A percentile compares a stretch with the other conserved stretches of the same genome.
phyloP scores from a whole-genome alignment of 2,329 filamentous ascomycete genomes.

The Aspergillus sojae region DNA sequence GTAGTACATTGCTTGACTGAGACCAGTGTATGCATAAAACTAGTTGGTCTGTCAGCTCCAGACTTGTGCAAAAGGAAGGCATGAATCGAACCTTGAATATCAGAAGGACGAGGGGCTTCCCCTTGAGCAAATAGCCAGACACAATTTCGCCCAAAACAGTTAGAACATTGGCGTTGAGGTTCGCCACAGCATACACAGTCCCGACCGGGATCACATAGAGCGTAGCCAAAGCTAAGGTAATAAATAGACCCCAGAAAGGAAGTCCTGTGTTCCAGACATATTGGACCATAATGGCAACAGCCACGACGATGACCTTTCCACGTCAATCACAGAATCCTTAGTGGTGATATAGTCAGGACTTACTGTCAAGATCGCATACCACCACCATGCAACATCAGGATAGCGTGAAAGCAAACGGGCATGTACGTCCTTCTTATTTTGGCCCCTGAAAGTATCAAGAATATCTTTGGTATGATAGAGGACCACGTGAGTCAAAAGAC shows the following conservation, averaged over 20 bases:
- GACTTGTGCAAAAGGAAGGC: conserved; percentile 45
- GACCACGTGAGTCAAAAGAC: conserved; percentile 36
- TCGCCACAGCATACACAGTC: conserved; percentile 45
- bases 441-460: conserved; percentile 17
- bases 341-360: neutral
- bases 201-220: conserved; percentile 46
- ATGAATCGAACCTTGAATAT: conserved; percentile 43
- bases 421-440: conserved; percentile 41
- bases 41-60: neutral
- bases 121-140: conserved; percentile 45
- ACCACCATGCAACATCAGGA: conserved; percentile 40
- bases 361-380: conserved; percentile 39
- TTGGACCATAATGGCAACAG: conserved; percentile 32
- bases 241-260: conserved; percentile 43
- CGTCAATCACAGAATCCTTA: neutral
- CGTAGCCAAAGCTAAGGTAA: conserved; percentile 41
- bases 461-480: conserved; percentile 29
- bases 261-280: conserved; percentile 37
- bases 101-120: conserved; percentile 47
- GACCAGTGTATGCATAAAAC: conserved; percentile 65
- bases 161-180: conserved; percentile 44
- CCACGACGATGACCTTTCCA: conserved; percentile 34
- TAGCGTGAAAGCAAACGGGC: conserved; percentile 40
- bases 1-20: conserved; percentile 21
- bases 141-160: conserved; percentile 47